A percentile compares a stretch with the other conserved stretches of the same genome.
phyloP scores from a whole-genome alignment of 1,284 basidiomycete genomes.

The Pseudozyma tsukubaensis region DNA sequence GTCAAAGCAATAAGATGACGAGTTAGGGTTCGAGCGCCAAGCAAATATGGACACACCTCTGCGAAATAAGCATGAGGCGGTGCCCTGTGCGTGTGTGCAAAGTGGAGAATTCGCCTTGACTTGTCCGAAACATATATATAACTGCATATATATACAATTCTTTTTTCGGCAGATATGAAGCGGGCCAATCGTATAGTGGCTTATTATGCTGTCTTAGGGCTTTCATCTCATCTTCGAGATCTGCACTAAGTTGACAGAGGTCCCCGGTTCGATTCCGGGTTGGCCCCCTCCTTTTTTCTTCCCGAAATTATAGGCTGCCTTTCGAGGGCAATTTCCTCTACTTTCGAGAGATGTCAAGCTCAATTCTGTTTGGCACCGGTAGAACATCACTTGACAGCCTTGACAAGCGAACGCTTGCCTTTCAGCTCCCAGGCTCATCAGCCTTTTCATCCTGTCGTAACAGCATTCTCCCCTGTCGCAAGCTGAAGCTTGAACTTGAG shows the following conservation, averaged over 20 bases:
- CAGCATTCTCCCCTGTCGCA: no score
- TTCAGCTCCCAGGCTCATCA: no score
- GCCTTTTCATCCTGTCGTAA: no score
- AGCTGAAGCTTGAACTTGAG: no score
- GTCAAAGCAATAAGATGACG: neutral
- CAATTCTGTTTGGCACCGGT: no score
- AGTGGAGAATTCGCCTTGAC: constrained; percentile 1
- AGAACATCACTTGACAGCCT: no score
- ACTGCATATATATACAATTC: constrained; percentile 5
- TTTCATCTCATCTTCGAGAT: neutral
- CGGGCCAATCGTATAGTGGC: constrained; percentile 55
- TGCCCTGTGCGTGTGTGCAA: constrained; percentile 12
- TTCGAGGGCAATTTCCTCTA: neutral
- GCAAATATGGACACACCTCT: no score
- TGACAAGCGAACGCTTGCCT: no score
- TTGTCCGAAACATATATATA: neutral
- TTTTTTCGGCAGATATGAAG: neutral
- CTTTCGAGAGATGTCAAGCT: neutral
- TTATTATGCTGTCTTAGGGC: constrained; percentile 60
- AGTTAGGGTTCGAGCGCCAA: neutral
- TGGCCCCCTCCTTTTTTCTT: constrained; percentile 31
- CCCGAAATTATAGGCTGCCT: constrained; percentile 2
- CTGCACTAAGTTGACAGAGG: constrained; percentile 49
- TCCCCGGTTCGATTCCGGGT: constrained; percentile 58
- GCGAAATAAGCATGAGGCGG: constrained; percentile 2